phyloP scores from a whole-genome alignment of 176 grass and related monocot genomes.

The Cocos nucifera region DNA sequence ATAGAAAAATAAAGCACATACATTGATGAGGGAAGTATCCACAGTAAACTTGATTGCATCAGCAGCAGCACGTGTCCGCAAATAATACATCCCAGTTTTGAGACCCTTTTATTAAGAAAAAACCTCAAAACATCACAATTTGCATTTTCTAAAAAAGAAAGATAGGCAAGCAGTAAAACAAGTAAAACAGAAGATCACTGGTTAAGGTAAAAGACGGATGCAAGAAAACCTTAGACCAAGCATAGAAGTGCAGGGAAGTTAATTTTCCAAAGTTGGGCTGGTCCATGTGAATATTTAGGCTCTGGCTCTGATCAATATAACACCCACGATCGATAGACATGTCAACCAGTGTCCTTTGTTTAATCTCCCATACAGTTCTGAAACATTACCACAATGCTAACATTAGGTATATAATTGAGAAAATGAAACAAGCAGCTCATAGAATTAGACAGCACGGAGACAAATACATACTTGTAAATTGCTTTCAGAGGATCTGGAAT shows the following conservation, averaged over 20 bases:
- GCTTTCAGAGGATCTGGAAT: constrained; percentile 83
- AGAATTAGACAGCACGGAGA: background rate
- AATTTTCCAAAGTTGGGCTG: constrained; percentile 93
- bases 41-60: constrained; percentile 99
- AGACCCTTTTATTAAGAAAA: constrained; percentile 50
- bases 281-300: constrained; percentile 98
- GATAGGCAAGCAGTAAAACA: background rate
- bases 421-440: background rate
- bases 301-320: constrained; percentile 97
- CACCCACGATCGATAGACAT: constrained; percentile 97
- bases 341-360: constrained; percentile 97
- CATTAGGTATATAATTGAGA: background rate
- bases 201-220: background rate
- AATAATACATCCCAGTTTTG: constrained; percentile 99
- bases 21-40: constrained; percentile 60
- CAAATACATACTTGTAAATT: constrained; percentile 73
- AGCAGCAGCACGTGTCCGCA: constrained; percentile 79
- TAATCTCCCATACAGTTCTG: constrained; percentile 99
- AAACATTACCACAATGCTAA: constrained; percentile 7
- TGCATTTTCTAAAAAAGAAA: background rate
- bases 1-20: constrained; percentile 3
- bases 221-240: constrained; percentile 81
- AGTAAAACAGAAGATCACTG: constrained; percentile 1
- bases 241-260: constrained; percentile 91
- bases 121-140: background rate